Evolutionary conservation across 1,139 yeast species (phyloP).

Genomic region (Candida glucosophila): DNA sequence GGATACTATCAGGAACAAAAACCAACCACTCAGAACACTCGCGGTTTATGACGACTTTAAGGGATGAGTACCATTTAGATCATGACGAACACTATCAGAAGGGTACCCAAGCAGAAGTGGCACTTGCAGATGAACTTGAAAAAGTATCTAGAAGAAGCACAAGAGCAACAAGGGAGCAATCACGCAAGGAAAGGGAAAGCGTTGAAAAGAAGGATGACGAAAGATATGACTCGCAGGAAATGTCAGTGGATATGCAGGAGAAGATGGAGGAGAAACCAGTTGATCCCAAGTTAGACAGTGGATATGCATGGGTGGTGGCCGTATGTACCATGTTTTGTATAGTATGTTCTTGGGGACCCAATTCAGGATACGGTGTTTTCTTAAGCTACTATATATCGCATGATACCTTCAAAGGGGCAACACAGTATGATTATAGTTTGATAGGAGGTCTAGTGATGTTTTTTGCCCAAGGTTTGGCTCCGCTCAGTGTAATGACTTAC

Average conservation of each 20-base stretch:
- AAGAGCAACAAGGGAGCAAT: slow-evolving; percentile 2
- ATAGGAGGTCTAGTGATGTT: slow-evolving; percentile 61
- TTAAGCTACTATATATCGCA: slow-evolving; percentile 43
- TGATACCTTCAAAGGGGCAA: slow-evolving; percentile 47
- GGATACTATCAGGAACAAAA: slow-evolving; percentile 2
- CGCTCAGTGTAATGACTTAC: slow-evolving; percentile 33
- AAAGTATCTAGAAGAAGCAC: slow-evolving; percentile 3
- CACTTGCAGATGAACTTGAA: slow-evolving; percentile 1
- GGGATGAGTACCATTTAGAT: slow-evolving; percentile 21
- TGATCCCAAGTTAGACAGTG: no score
- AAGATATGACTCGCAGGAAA: not conserved
- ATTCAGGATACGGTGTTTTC: slow-evolving; percentile 63
- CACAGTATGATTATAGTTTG: slow-evolving; percentile 53
- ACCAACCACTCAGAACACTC: slow-evolving; percentile 18
- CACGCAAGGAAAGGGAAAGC: slow-evolving; percentile 2
- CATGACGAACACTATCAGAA: slow-evolving; percentile 8
- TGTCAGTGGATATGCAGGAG: slow-evolving; percentile 1
- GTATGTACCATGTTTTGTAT: slow-evolving; percentile 39
- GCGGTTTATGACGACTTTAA: slow-evolving; percentile 21
- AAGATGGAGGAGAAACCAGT: slow-evolving; percentile 1
- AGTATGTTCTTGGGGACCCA: slow-evolving; percentile 69
- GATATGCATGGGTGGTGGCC: slow-evolving; percentile 65
- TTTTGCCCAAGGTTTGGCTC: slow-evolving; percentile 51
- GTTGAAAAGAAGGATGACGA: slow-evolving; percentile 4
- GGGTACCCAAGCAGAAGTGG: no score